A percentile compares a stretch with the other conserved stretches of the same genome.
These are phyloP conservation scores for Fusarium buxicola DNA, from an alignment of 2,329 filamentous ascomycete species.

Conservation along the genomic window DNA sequence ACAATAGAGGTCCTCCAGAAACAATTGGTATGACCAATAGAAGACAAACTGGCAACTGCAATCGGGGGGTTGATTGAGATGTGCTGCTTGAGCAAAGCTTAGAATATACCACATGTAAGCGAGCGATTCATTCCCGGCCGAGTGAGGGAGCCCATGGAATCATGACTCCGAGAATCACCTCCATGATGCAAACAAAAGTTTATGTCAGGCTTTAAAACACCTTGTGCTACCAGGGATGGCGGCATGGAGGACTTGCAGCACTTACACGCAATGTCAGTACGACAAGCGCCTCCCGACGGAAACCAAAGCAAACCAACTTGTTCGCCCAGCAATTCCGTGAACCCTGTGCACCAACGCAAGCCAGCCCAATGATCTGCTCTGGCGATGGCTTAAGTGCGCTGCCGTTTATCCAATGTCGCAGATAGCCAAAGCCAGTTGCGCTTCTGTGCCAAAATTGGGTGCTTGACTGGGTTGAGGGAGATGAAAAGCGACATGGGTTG, in stretches of 20 bases:
- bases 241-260: background rate
- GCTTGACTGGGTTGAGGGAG: no score
- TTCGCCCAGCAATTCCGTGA: conserved; percentile 23
- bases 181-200: background rate
- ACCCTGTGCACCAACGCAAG: conserved; percentile 22
- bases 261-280: background rate
- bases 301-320: background rate
- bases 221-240: background rate
- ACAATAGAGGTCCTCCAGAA: conserved; percentile 28
- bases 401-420: background rate
- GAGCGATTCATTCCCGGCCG: background rate
- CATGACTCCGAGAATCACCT: no score
- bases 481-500: no score
- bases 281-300: background rate
- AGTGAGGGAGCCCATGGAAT: conserved; percentile 13
- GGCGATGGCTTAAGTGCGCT: conserved; percentile 24
- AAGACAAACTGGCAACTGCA: background rate
- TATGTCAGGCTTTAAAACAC: background rate
- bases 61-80: background rate
- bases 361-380: conserved; percentile 12
- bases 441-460: conserved; percentile 10
- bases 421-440: conserved; percentile 17
- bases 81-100: no score
- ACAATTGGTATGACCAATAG: conserved; percentile 4
- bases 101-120: background rate